Conservation (phyloP, 106 monocot genomes). For the Dioscorea zingiberensis region DNA sequence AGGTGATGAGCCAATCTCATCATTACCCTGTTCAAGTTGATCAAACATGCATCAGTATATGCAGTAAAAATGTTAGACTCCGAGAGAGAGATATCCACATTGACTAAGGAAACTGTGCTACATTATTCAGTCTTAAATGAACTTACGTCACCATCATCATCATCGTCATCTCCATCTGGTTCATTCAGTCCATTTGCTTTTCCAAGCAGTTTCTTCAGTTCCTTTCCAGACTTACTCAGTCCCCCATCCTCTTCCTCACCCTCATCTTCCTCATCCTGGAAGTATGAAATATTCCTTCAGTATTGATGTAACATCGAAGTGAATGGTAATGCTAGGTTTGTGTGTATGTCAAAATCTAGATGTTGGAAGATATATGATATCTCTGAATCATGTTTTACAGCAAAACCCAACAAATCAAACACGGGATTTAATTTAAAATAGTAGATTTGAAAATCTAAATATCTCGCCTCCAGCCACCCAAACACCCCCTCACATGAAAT, state of each 20-base stretch:
- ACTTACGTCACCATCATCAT: slow-evolving; percentile 89
- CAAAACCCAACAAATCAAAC: too few relatives aligned
- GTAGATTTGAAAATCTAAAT: too few relatives aligned
- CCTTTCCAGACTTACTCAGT: slow-evolving; percentile 91
- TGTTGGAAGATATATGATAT: too few relatives aligned
- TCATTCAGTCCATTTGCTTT: slow-evolving; percentile 77
- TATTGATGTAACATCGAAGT: too few relatives aligned
- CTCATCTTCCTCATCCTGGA: slow-evolving; percentile 85
- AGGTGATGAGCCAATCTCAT: slow-evolving; percentile 68
- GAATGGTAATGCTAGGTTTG: too few relatives aligned
- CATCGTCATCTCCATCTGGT: slow-evolving; percentile 87
- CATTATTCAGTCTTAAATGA: not conserved
- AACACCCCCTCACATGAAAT: too few relatives aligned
- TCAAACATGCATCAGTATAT: slow-evolving; percentile 1
- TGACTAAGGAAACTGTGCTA: too few relatives aligned
- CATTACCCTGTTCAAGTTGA: slow-evolving; percentile 48
- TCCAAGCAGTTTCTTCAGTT: slow-evolving; percentile 95
- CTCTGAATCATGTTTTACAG: too few relatives aligned
- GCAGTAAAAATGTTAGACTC: not conserved
- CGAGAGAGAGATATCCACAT: not conserved
- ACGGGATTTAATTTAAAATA: too few relatives aligned
- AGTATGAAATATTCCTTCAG: slow-evolving; percentile 1
- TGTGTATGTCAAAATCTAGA: too few relatives aligned
- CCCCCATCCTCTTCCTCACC: slow-evolving; percentile 82
- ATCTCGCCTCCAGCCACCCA: too few relatives aligned